A percentile compares a stretch with the other conserved stretches of the same genome.
phyloP scores from a whole-genome alignment of 2,329 filamentous ascomycete species.

The Diaporthe nobilis region DNA sequence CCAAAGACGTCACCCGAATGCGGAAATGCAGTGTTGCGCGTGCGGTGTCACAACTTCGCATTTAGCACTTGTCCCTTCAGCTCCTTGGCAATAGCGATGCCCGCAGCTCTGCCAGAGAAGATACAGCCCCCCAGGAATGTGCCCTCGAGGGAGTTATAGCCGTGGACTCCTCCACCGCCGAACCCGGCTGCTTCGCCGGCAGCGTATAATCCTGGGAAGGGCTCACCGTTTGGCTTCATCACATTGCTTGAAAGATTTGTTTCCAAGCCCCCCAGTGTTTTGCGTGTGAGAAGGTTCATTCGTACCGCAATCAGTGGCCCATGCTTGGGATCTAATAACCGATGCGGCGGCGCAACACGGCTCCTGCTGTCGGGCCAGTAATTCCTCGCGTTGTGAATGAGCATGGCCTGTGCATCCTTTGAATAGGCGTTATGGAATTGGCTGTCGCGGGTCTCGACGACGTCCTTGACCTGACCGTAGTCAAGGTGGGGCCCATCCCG shows the following conservation, averaged over 20 bases:
- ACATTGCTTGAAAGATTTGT: conserved; percentile 70
- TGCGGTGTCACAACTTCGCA: conserved; percentile 32
- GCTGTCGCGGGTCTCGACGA: conserved; percentile 66
- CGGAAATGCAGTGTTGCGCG: background rate
- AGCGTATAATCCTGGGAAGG: conserved; percentile 70
- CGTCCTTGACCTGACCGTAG: conserved; percentile 58
- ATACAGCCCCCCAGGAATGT: conserved; percentile 75
- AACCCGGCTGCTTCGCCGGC: conserved; percentile 74
- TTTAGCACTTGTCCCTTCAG: conserved; percentile 43
- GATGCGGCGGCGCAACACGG: conserved; percentile 68
- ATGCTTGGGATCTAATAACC: conserved; percentile 66
- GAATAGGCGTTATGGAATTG: conserved; percentile 70
- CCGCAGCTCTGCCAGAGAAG: conserved; percentile 71
- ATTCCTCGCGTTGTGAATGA: conserved; percentile 68
- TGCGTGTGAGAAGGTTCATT: conserved; percentile 72
- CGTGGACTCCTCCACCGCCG: conserved; percentile 73
- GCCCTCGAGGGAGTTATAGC: conserved; percentile 73
- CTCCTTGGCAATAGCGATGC: conserved; percentile 67
- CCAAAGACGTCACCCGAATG: background rate
- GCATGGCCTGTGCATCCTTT: conserved; percentile 74
- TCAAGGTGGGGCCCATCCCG: conserved; percentile 64
- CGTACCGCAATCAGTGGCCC: conserved; percentile 73
- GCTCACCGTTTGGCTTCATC: conserved; percentile 62
- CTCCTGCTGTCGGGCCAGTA: conserved; percentile 69
- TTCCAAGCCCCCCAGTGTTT: conserved; percentile 73